phyloP scores from a whole-genome alignment of 129 eudicot genomes.

The Tanacetum coccineum region DNA sequence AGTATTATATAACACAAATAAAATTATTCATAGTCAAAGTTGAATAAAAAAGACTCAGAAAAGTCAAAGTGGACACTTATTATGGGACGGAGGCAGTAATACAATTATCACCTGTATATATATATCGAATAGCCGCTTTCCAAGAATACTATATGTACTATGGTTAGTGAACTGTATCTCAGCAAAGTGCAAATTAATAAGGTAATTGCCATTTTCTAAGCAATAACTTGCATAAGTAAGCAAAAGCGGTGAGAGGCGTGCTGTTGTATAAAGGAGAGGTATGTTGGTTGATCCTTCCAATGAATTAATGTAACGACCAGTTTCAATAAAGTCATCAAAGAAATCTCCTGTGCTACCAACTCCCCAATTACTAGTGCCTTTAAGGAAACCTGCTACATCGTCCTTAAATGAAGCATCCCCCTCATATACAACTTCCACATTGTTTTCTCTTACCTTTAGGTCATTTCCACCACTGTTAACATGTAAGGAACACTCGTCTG shows the following conservation, averaged over 20 bases:
- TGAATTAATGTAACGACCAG: slow-evolving; percentile 27
- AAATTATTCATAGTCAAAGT: no score
- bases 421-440: slow-evolving; percentile 40
- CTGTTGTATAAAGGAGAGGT: slow-evolving; percentile 45
- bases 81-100: no score
- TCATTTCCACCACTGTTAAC: no score
- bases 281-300: slow-evolving; percentile 35
- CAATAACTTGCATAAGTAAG: slow-evolving; percentile 63
- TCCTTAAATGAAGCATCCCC: slow-evolving; percentile 54
- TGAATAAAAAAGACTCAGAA: no score
- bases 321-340: slow-evolving; percentile 51
- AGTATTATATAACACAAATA: no score
- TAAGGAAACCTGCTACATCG: slow-evolving; percentile 38
- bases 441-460: not conserved
- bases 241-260: slow-evolving; percentile 61
- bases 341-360: slow-evolving; percentile 69
- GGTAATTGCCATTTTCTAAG: slow-evolving; percentile 66
- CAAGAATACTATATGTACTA: slow-evolving; percentile 46
- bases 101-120: slow-evolving; percentile 53
- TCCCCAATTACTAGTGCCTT: slow-evolving; percentile 48
- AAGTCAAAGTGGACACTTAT: no score
- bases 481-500: not conserved
- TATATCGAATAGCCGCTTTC: slow-evolving; percentile 64
- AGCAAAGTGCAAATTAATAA: slow-evolving; percentile 58
- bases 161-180: slow-evolving; percentile 57